Evolutionary conservation across 805 yeast genomes (phyloP), one percentile per base, ranked within the genome.

Genomic region (Ogataea neopini): DNA sequence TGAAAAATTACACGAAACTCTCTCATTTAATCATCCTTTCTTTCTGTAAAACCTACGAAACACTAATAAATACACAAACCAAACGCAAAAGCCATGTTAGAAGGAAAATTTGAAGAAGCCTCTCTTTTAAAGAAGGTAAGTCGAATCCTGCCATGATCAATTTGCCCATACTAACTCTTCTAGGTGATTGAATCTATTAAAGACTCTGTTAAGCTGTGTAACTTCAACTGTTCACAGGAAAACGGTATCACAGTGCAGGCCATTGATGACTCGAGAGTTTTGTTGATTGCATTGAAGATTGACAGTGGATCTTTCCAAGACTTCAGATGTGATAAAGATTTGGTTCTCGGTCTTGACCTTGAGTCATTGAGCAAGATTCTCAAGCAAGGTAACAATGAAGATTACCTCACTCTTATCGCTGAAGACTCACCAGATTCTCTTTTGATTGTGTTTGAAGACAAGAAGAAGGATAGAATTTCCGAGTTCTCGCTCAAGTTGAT

Each of bases 71-170:
- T 18, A 30, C 7, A 30, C 7, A 19, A 28, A 14, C 22, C 7
- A 20, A 7, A 26, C 13, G 5, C 34, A 30, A 13, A 38, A 29
- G 41, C 19, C 40, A 94, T 94, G 98, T 82, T 94, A 74, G 99
- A 94, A 81, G 98, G 96, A 58, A 91, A 90, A 75, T 88, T 94
- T 59, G 92, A 86, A 61, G 91, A 90, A 75, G 96, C 98, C 45
- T 79, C 91, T 48, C 79, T 90, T 56, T 81, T 94, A 66, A 94
- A 94, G 72, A 90, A 87, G 70, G 79, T 77, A 61, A 23, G 75
- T 67, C 6, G 13, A 11, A 14, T 17, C 13, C 11, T 22, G 25
- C 25, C 8, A 6, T 17, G n/a, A 13, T 6, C 9, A 11, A 3
- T 28, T 39, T 25, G 32, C 3, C 15, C 14, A 39, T 43, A 14